These are phyloP conservation scores for Moringa oleifera DNA, from an alignment of 345 rosid genomes.

Conservation along the genomic window DNA sequence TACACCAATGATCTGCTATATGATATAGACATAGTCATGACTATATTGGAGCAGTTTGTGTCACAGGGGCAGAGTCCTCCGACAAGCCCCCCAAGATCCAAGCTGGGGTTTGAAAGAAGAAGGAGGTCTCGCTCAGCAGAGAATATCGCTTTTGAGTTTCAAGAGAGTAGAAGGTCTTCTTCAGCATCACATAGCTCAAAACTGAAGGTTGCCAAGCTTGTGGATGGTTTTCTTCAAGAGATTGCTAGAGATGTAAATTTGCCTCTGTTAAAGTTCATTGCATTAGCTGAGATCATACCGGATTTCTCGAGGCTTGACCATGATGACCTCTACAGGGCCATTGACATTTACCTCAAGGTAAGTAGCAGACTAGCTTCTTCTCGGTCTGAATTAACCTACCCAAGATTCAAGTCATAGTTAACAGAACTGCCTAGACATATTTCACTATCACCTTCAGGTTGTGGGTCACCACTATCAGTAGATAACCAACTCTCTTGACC, in stretches of 20 bases:
- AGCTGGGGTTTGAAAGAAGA: conserved; percentile 65
- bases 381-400: conserved; percentile 5
- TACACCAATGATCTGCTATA: conserved; percentile 37
- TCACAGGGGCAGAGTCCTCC: conserved; percentile 92
- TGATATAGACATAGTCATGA: conserved; percentile 74
- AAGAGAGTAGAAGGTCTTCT: conserved; percentile 89
- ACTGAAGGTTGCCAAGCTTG: conserved; percentile 89
- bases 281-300: conserved; percentile 74
- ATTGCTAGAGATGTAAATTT: conserved; percentile 69
- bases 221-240: conserved; percentile 81
- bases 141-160: conserved; percentile 75
- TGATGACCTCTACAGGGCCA: conserved; percentile 90
- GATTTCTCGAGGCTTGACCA: conserved; percentile 83
- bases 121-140: conserved; percentile 94
- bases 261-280: conserved; percentile 73
- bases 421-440: conserved; percentile 2
- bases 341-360: conserved; percentile 98
- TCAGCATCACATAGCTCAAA: conserved; percentile 94
- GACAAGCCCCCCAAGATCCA: conserved; percentile 77
- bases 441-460: conserved; percentile 23
- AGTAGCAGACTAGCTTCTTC: conserved; percentile 5
- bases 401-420: not conserved
- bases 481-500: conserved; percentile 61
- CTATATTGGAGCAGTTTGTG: conserved; percentile 84
- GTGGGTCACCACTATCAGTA: conserved; percentile 31